Conservation (phyloP, 805 yeast species). For the Candida loeiensis region DNA sequence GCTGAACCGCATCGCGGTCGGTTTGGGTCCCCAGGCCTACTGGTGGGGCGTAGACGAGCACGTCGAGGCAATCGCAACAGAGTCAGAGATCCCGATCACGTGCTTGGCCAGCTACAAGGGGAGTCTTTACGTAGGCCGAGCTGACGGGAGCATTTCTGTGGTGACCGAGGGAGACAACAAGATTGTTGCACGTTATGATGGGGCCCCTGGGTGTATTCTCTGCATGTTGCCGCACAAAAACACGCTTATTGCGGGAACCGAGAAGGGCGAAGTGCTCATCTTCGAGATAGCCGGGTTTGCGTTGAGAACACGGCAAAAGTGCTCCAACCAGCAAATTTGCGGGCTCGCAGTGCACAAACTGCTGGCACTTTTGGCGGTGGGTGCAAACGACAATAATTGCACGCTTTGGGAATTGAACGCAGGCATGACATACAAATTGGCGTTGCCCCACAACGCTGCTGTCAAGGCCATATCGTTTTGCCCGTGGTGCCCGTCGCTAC, state of each 20-base stretch:
- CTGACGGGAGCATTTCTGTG: slow-evolving; percentile 51
- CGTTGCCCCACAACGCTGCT: slow-evolving; percentile 74
- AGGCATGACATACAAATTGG: slow-evolving; percentile 43
- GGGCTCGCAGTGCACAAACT: slow-evolving; percentile 56
- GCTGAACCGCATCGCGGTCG: slow-evolving; percentile 58
- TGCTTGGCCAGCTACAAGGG: slow-evolving; percentile 56
- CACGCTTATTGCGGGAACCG: slow-evolving; percentile 63
- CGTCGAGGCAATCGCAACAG: slow-evolving; percentile 45
- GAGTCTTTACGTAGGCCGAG: slow-evolving; percentile 53
- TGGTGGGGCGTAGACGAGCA: slow-evolving; percentile 53
- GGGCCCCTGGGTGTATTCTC: slow-evolving; percentile 44
- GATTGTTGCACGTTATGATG: slow-evolving; percentile 11
- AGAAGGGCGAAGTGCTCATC: slow-evolving; percentile 52
- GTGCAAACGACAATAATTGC: slow-evolving; percentile 81
- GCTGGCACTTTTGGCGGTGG: slow-evolving; percentile 62
- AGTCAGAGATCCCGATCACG: slow-evolving; percentile 42
- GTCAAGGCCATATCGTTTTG: slow-evolving; percentile 88
- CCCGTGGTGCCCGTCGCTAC: slow-evolving; percentile 78
- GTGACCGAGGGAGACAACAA: slow-evolving; percentile 35
- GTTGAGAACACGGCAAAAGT: slow-evolving; percentile 16
- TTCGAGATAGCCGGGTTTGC: slow-evolving; percentile 27
- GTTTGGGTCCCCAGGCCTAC: slow-evolving; percentile 55
- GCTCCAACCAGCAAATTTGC: slow-evolving; percentile 37
- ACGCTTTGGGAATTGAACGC: slow-evolving; percentile 65
- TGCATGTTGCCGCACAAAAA: slow-evolving; percentile 33